These are phyloP conservation scores for Ophiocordyceps unilateralis DNA, from an alignment of 2,329 filamentous ascomycete genomes.

Conservation along the genomic window DNA sequence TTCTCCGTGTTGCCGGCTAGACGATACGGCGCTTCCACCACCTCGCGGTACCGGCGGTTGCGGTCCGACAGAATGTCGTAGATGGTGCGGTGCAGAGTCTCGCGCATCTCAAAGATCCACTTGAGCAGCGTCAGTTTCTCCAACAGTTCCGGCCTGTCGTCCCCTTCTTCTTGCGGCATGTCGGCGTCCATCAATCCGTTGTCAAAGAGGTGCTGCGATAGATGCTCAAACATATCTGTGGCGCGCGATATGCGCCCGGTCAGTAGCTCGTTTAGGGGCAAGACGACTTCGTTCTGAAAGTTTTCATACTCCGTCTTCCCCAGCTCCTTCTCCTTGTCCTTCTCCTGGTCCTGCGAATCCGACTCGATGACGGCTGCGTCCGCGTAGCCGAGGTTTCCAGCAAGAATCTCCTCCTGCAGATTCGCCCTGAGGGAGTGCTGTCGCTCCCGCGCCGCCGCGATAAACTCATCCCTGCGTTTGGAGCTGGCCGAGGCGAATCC, in stretches of 20 bases:
- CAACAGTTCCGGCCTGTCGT: conserved; percentile 82
- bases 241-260: conserved; percentile 58
- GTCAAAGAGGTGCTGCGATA: conserved; percentile 55
- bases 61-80: conserved; percentile 74
- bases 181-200: conserved; percentile 51
- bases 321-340: conserved; percentile 50
- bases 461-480: conserved; percentile 39
- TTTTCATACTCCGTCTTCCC: conserved; percentile 68
- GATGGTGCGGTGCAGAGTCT: conserved; percentile 67
- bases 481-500: conserved; percentile 37
- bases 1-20: conserved; percentile 64
- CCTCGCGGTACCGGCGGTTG: conserved; percentile 70
- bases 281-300: conserved; percentile 70
- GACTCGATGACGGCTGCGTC: conserved; percentile 71
- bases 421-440: conserved; percentile 52
- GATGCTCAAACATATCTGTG: conserved; percentile 58
- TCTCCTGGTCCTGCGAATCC: conserved; percentile 54
- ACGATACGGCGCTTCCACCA: conserved; percentile 67
- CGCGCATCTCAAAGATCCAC: conserved; percentile 93
- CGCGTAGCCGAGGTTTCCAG: conserved; percentile 64
- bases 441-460: conserved; percentile 29
- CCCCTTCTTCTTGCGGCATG: conserved; percentile 82
- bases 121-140: conserved; percentile 91
- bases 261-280: conserved; percentile 66
- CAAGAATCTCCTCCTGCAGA: conserved; percentile 61